phyloP scores from a whole-genome alignment of 768 basidiomycete genomes.

The Podaxis sp. region DNA sequence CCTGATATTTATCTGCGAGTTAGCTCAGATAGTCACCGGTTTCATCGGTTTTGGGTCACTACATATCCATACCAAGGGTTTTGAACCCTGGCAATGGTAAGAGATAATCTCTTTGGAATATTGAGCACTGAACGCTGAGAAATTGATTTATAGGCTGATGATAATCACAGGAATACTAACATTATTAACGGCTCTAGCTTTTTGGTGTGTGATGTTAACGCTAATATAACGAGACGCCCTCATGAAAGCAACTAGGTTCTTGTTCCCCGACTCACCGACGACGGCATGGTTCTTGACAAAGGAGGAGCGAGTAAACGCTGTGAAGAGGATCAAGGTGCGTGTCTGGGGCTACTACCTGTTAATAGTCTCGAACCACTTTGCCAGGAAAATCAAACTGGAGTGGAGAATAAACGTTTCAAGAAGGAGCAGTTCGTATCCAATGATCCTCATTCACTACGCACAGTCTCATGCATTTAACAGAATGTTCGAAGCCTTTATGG shows the following conservation, averaged over 20 bases:
- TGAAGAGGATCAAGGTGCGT: conserved; percentile 61
- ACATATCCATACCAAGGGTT: conserved; percentile 54
- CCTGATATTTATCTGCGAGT: not conserved
- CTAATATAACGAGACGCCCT: not conserved
- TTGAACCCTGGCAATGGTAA: conserved; percentile 77
- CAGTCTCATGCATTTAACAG: conserved; percentile 30
- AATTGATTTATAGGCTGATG: conserved; percentile 50
- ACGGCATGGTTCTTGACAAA: conserved; percentile 72
- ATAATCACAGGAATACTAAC: conserved; percentile 66
- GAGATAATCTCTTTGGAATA: not conserved
- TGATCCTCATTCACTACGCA: not conserved
- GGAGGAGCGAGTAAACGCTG: conserved; percentile 61
- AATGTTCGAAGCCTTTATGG: conserved; percentile 65
- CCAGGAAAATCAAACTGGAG: conserved; percentile 75
- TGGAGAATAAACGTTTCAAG: conserved; percentile 83
- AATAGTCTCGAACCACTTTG: not conserved
- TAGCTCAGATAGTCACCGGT: conserved; percentile 70
- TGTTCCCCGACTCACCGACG: conserved; percentile 76
- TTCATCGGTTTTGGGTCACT: conserved; percentile 67
- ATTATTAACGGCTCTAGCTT: conserved; percentile 47
- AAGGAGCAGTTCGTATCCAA: conserved; percentile 61
- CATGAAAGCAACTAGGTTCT: conserved; percentile 39
- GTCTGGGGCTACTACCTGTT: not conserved
- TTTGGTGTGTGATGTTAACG: conserved; percentile 45
- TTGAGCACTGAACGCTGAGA: not conserved